A percentile compares a stretch with the other conserved stretches of the same genome.
Conservation (phyloP, 2,329 filamentous ascomycete species). For the Chaetomiaceae sp. region DNA sequence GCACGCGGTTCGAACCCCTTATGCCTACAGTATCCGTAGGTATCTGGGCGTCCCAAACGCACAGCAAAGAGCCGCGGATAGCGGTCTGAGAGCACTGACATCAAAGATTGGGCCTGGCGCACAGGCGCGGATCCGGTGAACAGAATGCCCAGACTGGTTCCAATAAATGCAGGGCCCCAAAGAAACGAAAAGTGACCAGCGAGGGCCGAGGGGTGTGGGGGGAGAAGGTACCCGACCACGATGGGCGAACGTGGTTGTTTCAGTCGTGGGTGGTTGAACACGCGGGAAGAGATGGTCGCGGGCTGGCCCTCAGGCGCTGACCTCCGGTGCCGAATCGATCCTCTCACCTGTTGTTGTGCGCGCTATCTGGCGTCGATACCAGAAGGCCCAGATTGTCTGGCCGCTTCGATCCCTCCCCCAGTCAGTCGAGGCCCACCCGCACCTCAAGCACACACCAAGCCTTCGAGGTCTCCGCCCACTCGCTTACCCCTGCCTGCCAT, state of each 20-base stretch:
- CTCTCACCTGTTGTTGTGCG: background rate
- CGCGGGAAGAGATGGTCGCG: constrained; percentile 1
- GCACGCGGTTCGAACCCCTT: background rate
- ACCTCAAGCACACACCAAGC: constrained; percentile 18
- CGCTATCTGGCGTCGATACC: background rate
- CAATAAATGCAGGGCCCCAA: background rate
- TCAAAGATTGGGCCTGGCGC: too few relatives aligned
- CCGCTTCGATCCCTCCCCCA: background rate
- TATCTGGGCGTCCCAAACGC: background rate
- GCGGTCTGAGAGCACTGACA: background rate
- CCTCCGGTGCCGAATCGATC: background rate
- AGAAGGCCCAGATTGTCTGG: background rate
- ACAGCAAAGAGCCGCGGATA: background rate
- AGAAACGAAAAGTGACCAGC: background rate
- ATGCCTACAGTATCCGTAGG: background rate
- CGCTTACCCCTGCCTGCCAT: constrained; percentile 23
- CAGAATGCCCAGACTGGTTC: background rate
- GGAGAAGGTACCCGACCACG: constrained; percentile 11
- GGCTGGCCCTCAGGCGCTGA: constrained; percentile 4
- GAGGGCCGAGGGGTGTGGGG: background rate
- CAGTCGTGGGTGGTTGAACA: constrained; percentile 9
- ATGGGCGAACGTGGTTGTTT: constrained; percentile 16
- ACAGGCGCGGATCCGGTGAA: background rate
- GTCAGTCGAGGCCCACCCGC: constrained; percentile 3
- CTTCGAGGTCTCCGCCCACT: constrained; percentile 22